Evolutionary conservation across 352 stramenopile species (phyloP), one percentile per base, ranked within the genome.

Genomic region (Phytophthora niederhauseri): DNA sequence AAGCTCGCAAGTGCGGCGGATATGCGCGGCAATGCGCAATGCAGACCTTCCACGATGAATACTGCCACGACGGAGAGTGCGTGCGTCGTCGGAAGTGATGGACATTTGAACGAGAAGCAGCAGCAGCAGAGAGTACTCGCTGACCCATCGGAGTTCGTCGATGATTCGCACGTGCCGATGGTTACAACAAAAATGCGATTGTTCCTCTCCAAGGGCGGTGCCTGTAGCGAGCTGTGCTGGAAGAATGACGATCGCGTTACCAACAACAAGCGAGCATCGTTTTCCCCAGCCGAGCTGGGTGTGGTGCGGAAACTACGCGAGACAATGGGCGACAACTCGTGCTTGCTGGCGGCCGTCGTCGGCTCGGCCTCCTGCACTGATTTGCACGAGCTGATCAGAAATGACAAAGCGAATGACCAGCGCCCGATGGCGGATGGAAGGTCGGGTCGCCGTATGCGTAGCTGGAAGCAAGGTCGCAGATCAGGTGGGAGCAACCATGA

Each of bases 311-410:
- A 89, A 60, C 71, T 88, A 9, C 66, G 78, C 1, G 75, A 82
- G 36, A 80, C 78, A 3, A 75, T 91, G 53, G 83, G 83, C 2
- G 81, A 90, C 50, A 90, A 90, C 52, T 70, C 83, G 20, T 92
- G 85, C 56, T 77, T 91, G 75, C 79, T 93, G 41, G 73, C 82
- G 9, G 73, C 75, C 6, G 68, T 93, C 14, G 26, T 92, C 2
- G 71, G 72, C 28, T 83, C 77, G 15, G 64, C 77, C 4, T 65
- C 68, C 20, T 92, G 85, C 26, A 58, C 66, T 6, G 70, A 84
- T 7, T 51, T 93, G 12, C 73, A 87, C 51, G 57, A 64, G 9
- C 79, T 84, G 53, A 71, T 92, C 8, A 36, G 69, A 14, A 75
- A 62, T 15, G 76, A 92, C 19, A 68, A 75, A 22, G 49, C 38